Evolutionary conservation across 306 rosid species (phyloP).

Genomic region (Quercus alba): DNA sequence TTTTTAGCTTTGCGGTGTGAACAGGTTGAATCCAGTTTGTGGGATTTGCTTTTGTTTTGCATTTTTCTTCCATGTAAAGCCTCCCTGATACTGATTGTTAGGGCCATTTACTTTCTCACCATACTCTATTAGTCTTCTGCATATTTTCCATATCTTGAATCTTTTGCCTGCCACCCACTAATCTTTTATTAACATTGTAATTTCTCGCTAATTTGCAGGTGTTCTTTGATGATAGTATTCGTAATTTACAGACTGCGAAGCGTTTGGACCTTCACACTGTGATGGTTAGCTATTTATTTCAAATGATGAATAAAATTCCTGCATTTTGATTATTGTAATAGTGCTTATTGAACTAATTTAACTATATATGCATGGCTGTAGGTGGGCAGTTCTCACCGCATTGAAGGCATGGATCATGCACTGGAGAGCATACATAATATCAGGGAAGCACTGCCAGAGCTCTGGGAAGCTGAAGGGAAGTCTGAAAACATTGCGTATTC

Average conservation of each 20-base stretch:
- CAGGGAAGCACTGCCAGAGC: conserved; percentile 83
- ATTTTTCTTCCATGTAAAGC: neutral
- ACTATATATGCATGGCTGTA: conserved; percentile 24
- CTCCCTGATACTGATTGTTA: neutral
- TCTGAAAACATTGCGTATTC: conserved; percentile 29
- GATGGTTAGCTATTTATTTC: conserved; percentile 38
- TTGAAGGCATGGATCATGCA: conserved; percentile 60
- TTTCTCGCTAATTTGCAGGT: conserved; percentile 37
- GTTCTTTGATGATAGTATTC: conserved; percentile 80
- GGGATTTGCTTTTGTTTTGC: neutral
- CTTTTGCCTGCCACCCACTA: neutral
- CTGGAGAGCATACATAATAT: conserved; percentile 89
- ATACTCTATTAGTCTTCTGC: neutral
- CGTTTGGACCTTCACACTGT: conserved; percentile 68
- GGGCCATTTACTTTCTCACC: neutral
- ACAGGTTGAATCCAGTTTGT: neutral
- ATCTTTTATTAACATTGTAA: neutral
- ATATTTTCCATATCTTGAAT: neutral
- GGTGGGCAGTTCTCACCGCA: conserved; percentile 63
- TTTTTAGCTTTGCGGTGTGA: neutral
- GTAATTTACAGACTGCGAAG: conserved; percentile 60
- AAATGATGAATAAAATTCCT: neutral
- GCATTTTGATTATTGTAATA: neutral
- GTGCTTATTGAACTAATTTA: neutral
- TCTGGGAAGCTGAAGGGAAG: conserved; percentile 60